These are phyloP conservation scores for Hyaloscypha bicolor DNA, from an alignment of 495 filamentous ascomycete genomes.

Conservation along the genomic window DNA sequence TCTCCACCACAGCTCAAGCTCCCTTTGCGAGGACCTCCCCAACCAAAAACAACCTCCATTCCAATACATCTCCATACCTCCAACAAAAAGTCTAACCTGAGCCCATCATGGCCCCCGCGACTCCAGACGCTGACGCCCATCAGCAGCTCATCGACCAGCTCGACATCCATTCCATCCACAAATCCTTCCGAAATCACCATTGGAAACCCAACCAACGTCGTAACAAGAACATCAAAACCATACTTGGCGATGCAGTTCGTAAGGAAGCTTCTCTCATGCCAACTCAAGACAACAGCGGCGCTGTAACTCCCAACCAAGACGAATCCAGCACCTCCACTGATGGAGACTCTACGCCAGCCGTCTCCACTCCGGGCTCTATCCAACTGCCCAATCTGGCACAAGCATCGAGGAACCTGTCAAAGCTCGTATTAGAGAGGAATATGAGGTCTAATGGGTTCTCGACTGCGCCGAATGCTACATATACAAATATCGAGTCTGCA, in stretches of 20 bases:
- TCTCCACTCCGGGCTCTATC: constrained; percentile 43
- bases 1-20: background rate
- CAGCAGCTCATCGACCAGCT: constrained; percentile 75
- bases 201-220: constrained; percentile 93
- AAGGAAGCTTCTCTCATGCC: constrained; percentile 78
- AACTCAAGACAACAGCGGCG: constrained; percentile 83
- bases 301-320: constrained; percentile 66
- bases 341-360: constrained; percentile 62
- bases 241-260: constrained; percentile 84
- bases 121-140: constrained; percentile 38
- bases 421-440: constrained; percentile 78
- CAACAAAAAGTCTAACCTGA: background rate
- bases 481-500: constrained; percentile 92
- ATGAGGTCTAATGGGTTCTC: constrained; percentile 35
- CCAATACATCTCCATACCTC: constrained; percentile 12
- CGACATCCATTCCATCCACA: constrained; percentile 79
- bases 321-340: constrained; percentile 56
- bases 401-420: constrained; percentile 79
- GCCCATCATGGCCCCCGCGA: constrained; percentile 26
- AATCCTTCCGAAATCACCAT: constrained; percentile 82
- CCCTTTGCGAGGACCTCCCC: constrained; percentile 4
- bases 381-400: constrained; percentile 73
- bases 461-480: constrained; percentile 73
- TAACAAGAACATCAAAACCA: constrained; percentile 98
- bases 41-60: background rate